Conservation (phyloP, 495 filamentous ascomycete species). For the Delitschia confertaspora region DNA sequence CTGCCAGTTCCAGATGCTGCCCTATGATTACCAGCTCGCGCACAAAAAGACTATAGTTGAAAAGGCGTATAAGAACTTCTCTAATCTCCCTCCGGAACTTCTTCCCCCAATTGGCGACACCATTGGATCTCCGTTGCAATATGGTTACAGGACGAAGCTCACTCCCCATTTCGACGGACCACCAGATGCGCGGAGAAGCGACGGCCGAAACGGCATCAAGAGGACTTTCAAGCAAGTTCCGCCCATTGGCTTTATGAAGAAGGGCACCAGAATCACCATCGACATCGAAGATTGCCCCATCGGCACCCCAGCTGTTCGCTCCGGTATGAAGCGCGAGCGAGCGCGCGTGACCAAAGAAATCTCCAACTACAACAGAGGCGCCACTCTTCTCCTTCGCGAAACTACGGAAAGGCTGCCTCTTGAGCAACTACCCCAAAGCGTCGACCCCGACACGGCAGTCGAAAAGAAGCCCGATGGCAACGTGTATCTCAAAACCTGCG, state of each 20-base stretch:
- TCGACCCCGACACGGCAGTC: slow-evolving; percentile 21
- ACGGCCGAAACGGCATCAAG: slow-evolving; percentile 38
- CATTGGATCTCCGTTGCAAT: slow-evolving; percentile 80
- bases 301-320: slow-evolving; percentile 72
- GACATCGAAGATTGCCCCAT: slow-evolving; percentile 98
- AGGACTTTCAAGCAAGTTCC: slow-evolving; percentile 48
- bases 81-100: slow-evolving; percentile 61
- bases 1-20: slow-evolving; percentile 95
- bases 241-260: slow-evolving; percentile 82
- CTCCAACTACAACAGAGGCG: slow-evolving; percentile 64
- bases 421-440: too few species aligned
- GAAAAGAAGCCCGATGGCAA: slow-evolving; percentile 33
- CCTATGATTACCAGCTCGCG: slow-evolving; percentile 73
- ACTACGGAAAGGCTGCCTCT: slow-evolving; percentile 60
- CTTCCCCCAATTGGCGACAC: slow-evolving; percentile 73
- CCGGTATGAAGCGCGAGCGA: slow-evolving; percentile 66
- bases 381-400: slow-evolving; percentile 83
- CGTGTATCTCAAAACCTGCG: slow-evolving; percentile 70
- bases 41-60: slow-evolving; percentile 81
- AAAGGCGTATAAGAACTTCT: slow-evolving; percentile 89
- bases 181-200: slow-evolving; percentile 38
- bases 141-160: slow-evolving; percentile 90
- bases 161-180: slow-evolving; percentile 90
- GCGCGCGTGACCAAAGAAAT: slow-evolving; percentile 60
- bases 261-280: slow-evolving; percentile 60